Evolutionary conservation across 2,329 filamentous ascomycete genomes (phyloP), one percentile per base, ranked within the genome.

Genomic region (Penicillium sp.): DNA sequence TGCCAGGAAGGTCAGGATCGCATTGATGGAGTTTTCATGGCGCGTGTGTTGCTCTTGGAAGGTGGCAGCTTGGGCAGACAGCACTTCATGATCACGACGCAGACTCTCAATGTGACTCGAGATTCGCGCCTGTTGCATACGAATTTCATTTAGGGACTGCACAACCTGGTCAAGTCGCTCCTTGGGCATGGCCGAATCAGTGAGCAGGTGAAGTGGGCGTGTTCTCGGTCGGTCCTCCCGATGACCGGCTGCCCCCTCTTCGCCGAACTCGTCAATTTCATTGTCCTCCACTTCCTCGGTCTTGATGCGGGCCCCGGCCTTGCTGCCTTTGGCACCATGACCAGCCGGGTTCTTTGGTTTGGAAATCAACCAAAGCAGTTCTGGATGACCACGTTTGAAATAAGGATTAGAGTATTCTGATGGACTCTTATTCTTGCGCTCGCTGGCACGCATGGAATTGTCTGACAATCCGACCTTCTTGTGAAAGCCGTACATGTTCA

Each of bases 21-120:
- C 91, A 63, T 96, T 97, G 70, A 98, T 97, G 0, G 91, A 96
- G 65, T 91, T 95, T 66, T 98, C 93, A 63, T 98, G 93, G n/a
- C 93, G 84, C 58, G 91, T 90, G 63, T 97, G 91, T 64, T 95
- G 83, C 50, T 82, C 86, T 68, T 97, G 90, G 65, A 96, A 96
- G 49, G 87, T 84, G 39, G 87, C 79, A 0, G 91, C 90, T 68
- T 96, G 90, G 47, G 87, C 85, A 61, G 90, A 94, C 28, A 96
- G 79, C 52, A 91, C 84, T 52, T 89, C 84, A 63, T 97, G 93
- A 61, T 96, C 90, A 50, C 86, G 81, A 47, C 89, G 85, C 49
- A 97, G 74, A 47, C 86, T 83, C 45, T 78, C 80, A 57, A 98
- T 90, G 53, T 91, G 88, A 36, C 79, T 83, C 12, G 88, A 88